Percentiles rank a stretch among this genome's conserved stretches.
Evolutionary conservation across 1,139 yeast genomes (phyloP).

Genomic region (Debaryomyces psychrophilus): DNA sequence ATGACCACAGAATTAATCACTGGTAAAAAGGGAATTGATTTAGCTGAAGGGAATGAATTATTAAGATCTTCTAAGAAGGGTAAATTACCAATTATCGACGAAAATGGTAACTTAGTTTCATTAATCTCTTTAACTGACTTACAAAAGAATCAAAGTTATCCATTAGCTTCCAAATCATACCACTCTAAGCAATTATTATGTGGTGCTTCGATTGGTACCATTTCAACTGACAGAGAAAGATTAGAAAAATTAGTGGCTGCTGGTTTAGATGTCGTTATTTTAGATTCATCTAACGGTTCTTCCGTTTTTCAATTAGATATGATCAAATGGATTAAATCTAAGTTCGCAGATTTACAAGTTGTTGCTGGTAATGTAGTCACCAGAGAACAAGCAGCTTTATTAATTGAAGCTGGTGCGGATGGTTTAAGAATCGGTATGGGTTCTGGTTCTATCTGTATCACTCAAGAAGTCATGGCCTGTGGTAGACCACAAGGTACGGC

Average conservation of each 20-base stretch:
- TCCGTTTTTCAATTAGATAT: conserved; percentile 91
- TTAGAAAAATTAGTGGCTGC: conserved; percentile 85
- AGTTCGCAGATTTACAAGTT: conserved; percentile 78
- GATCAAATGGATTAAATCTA: conserved; percentile 87
- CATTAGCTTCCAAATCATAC: conserved; percentile 91
- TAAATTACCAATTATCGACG: conserved; percentile 91
- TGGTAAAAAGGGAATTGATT: conserved; percentile 78
- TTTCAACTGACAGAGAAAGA: conserved; percentile 86
- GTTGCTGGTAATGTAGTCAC: conserved; percentile 99
- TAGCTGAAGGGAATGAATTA: conserved; percentile 85
- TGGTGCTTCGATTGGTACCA: conserved; percentile 98
- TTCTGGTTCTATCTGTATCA: conserved; percentile 97
- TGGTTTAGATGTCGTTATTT: conserved; percentile 93
- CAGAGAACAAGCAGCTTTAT: conserved; percentile 96
- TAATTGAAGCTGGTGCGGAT: conserved; percentile 96
- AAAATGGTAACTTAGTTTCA: conserved; percentile 74
- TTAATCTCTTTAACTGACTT: conserved; percentile 94
- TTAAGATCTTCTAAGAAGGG: conserved; percentile 95
- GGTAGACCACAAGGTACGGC: conserved; percentile 99
- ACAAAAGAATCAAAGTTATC: conserved; percentile 93
- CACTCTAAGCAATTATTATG: conserved; percentile 93
- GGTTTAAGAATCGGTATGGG: conserved; percentile 99
- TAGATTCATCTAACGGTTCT: conserved; percentile 98
- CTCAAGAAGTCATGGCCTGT: conserved; percentile 99
- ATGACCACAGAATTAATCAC: conserved; percentile 92